These are phyloP conservation scores for Candolleomyces eurysporus DNA, from an alignment of 768 basidiomycete species.

Conservation along the genomic window DNA sequence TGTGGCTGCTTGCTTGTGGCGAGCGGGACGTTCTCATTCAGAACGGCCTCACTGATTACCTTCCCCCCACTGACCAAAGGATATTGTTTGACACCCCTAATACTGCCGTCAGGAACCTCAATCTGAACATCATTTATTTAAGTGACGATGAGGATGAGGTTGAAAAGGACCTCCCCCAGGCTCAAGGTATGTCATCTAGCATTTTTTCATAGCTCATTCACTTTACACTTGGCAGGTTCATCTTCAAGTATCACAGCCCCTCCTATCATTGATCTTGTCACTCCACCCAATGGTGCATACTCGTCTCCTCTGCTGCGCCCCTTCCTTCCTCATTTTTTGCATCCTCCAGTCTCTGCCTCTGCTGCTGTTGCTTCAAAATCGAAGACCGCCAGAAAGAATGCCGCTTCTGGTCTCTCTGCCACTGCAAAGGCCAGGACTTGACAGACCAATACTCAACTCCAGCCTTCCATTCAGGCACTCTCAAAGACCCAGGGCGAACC, in stretches of 20 bases:
- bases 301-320: no score
- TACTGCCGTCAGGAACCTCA: background rate
- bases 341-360: no score
- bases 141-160: background rate
- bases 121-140: background rate
- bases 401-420: no score
- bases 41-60: background rate
- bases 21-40: background rate
- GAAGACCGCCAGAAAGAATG: no score
- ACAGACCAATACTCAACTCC: no score
- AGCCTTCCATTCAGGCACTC: no score
- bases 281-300: background rate
- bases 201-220: background rate
- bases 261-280: background rate
- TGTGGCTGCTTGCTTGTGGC: background rate
- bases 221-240: background rate
- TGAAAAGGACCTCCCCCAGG: background rate
- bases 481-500: no score
- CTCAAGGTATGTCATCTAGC: background rate
- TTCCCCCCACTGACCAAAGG: background rate
- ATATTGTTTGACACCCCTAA: background rate
- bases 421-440: no score
- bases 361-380: no score
- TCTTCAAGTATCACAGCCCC: background rate
- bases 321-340: no score